phyloP scores from a whole-genome alignment of 805 yeast species.

The Hanseniaspora lindneri region DNA sequence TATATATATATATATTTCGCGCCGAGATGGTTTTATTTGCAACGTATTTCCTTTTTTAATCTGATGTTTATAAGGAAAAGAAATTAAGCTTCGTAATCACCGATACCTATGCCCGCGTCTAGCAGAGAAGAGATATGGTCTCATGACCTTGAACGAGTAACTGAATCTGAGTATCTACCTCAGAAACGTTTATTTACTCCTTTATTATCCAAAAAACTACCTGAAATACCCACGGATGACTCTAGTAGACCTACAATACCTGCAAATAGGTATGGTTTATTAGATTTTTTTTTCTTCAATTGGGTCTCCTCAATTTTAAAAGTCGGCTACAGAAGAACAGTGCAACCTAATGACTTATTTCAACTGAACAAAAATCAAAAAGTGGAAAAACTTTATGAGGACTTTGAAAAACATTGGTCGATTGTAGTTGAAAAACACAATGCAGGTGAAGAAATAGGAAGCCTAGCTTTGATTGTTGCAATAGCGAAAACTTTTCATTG shows the following conservation, averaged over 20 bases:
- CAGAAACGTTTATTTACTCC: slow-evolving; percentile 43
- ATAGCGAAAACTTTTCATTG: slow-evolving; percentile 39
- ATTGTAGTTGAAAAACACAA: slow-evolving; percentile 23
- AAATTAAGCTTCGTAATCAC: too few relatives aligned
- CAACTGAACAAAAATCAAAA: slow-evolving; percentile 29
- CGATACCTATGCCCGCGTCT: too few relatives aligned
- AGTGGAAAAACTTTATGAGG: slow-evolving; percentile 28
- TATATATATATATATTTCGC: too few relatives aligned
- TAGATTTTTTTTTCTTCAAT: slow-evolving; percentile 34
- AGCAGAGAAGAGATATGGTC: too few relatives aligned
- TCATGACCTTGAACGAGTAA: slow-evolving; percentile 28
- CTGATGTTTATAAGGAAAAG: too few relatives aligned
- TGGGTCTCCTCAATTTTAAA: slow-evolving; percentile 49
- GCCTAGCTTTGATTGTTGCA: slow-evolving; percentile 32
- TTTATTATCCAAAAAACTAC: slow-evolving; percentile 38
- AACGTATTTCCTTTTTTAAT: too few relatives aligned
- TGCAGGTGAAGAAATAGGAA: slow-evolving; percentile 33
- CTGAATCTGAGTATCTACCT: slow-evolving; percentile 27
- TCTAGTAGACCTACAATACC: slow-evolving; percentile 44
- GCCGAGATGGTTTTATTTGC: too few relatives aligned
- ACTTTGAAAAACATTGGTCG: slow-evolving; percentile 24
- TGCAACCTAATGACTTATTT: slow-evolving; percentile 44
- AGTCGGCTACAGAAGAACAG: slow-evolving; percentile 52
- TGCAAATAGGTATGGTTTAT: slow-evolving; percentile 23
- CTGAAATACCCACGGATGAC: slow-evolving; percentile 36